Base-by-base conservation (phyloP, 495 filamentous ascomycete genomes). In the Penicilliopsis zonata region DNA sequence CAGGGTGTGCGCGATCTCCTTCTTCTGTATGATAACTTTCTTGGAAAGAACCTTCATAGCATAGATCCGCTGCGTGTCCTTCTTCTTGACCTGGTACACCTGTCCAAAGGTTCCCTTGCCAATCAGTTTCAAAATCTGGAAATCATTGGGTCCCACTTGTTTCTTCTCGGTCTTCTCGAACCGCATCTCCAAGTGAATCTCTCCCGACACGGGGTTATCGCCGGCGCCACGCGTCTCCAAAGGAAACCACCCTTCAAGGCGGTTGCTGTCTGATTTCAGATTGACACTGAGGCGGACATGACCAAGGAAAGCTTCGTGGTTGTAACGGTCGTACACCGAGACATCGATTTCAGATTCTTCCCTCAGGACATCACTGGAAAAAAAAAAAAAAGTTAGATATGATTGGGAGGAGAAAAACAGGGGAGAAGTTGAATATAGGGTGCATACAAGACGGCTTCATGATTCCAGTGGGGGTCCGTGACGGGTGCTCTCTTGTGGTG, bases 21-120 rank as follows among this genome's bases (percentile, higher is more conserved):
- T 98, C 71, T 98, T 98, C 58, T 98, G 90, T 10, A 98, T 90
- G 35, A 98, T 96, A 31, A 98, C 90, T 65, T 96, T 98, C 69
- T 98, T 98, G 8, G 88, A 94, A 13, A 98, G 63, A 2, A 96
- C 87, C 53, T 98, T 98, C 90, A 98, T 98, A 24, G 90, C 90
- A 44, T 96, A 98, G 35, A 98, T 94, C 13, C 92, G 76, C 42
- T 77, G 72, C 1, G 90, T 95, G 50, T 98, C 90, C 65, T 83
- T 90, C 69, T 98, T 96, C 42, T 85, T 82, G n/a, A 96, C 90
- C 46, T 96, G 90, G 45, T 95, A 99, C 2, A 99, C 90, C 55
- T 99, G 92, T n/a, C 90, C 90, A 54, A 99, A 99, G 0, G 92
- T 99, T 48, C 85, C 90, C 59, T 94, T 96, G 24, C 90, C 90